A percentile compares a stretch with the other conserved stretches of the same genome.
These are phyloP conservation scores for Clonostachys solani DNA, from an alignment of 2,329 filamentous ascomycete species.

Conservation along the genomic window DNA sequence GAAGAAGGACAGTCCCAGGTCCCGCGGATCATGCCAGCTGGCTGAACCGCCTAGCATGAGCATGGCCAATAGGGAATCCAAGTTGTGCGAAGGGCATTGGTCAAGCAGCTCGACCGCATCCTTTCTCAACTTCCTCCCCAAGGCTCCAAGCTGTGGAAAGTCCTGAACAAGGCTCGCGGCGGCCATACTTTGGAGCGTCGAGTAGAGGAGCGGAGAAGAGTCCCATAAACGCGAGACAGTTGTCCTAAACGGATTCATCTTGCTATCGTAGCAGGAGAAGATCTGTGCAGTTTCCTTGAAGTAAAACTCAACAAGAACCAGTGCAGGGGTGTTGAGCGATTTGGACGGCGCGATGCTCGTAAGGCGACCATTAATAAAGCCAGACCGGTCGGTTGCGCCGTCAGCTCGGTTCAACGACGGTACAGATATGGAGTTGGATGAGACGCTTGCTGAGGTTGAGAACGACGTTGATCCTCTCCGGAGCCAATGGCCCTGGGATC, in stretches of 20 bases:
- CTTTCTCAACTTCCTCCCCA: conserved; percentile 40
- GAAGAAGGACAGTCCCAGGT: conserved; percentile 11
- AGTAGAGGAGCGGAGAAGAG: conserved; percentile 55
- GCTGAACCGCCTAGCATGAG: conserved; percentile 11
- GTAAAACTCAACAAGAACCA: conserved; percentile 57
- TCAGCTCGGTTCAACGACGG: too few relatives aligned
- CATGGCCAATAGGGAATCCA: conserved; percentile 7
- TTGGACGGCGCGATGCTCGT: background rate
- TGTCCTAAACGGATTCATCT: conserved; percentile 56
- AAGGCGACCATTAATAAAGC: too few relatives aligned
- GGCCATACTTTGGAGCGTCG: conserved; percentile 61
- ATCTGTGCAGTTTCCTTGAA: conserved; percentile 58
- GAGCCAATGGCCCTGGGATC: too few relatives aligned
- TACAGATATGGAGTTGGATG: too few relatives aligned
- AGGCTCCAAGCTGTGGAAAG: conserved; percentile 38
- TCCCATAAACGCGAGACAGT: conserved; percentile 54
- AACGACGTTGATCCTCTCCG: too few relatives aligned
- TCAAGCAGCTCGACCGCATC: conserved; percentile 32
- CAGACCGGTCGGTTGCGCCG: too few relatives aligned
- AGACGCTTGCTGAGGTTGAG: too few relatives aligned
- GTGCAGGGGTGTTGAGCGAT: conserved; percentile 33
- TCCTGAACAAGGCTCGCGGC: conserved; percentile 53
- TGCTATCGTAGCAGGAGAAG: conserved; percentile 60
- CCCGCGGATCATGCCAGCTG: conserved; percentile 12
- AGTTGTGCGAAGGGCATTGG: background rate